Evolutionary conservation across 371 early-diverging fungal genomes (phyloP).

Genomic region (Syncephalastrum contaminatum): DNA sequence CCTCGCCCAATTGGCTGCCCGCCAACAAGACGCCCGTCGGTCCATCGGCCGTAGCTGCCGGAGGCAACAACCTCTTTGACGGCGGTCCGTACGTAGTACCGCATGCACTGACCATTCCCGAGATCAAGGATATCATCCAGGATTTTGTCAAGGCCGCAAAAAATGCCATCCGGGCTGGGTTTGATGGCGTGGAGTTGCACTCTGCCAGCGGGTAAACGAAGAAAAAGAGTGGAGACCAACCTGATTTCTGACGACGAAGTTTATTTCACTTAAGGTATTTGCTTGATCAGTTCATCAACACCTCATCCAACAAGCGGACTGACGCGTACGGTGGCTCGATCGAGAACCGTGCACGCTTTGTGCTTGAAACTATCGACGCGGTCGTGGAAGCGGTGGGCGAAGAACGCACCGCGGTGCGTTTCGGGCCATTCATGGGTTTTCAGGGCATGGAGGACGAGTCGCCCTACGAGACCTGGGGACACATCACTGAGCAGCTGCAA

Average conservation of each 20-base stretch:
- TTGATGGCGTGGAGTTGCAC: conserved; percentile 67
- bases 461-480: conserved; percentile 10
- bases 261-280: conserved; percentile 38
- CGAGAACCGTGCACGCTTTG: conserved; percentile 52
- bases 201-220: conserved; percentile 52
- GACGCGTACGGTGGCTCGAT: conserved; percentile 58
- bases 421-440: conserved; percentile 10
- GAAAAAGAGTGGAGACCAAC: neutral
- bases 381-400: conserved; percentile 16
- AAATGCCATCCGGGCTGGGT: conserved; percentile 44
- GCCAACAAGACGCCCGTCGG: too few relatives aligned
- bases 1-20: too few relatives aligned
- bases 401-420: conserved; percentile 7
- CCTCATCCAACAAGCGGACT: conserved; percentile 44
- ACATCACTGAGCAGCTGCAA: conserved; percentile 10
- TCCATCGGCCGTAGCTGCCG: neutral
- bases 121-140: conserved; percentile 24
- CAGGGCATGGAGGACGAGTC: conserved; percentile 14
- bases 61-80: neutral
- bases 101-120: conserved; percentile 23
- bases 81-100: conserved; percentile 1
- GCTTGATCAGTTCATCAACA: conserved; percentile 46
- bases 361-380: conserved; percentile 40
- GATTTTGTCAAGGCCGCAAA: conserved; percentile 33
- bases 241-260: neutral